These are phyloP conservation scores for Pseudevernia furfuracea DNA, from an alignment of 495 filamentous ascomycete genomes.

Conservation along the genomic window DNA sequence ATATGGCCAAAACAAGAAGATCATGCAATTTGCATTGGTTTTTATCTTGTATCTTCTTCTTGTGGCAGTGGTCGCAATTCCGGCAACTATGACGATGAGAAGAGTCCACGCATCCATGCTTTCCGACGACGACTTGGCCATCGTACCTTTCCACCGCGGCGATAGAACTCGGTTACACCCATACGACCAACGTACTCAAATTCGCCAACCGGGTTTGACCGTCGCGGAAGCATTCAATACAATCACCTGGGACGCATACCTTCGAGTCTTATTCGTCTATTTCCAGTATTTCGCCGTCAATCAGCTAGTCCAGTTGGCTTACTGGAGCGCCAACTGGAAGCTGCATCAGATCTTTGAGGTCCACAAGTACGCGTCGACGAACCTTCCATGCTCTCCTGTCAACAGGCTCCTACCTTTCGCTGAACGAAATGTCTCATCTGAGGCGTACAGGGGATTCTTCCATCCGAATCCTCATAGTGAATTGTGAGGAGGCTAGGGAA, in stretches of 20 bases:
- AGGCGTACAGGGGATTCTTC: background rate
- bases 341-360: constrained; percentile 21
- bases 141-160: constrained; percentile 24
- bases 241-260: constrained; percentile 20
- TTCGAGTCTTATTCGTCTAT: constrained; percentile 18
- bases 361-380: constrained; percentile 14
- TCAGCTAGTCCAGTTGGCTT: constrained; percentile 21
- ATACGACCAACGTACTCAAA: constrained; percentile 6
- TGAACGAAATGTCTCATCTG: background rate
- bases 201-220: constrained; percentile 20
- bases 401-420: constrained; percentile 1
- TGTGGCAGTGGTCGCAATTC: constrained; percentile 16
- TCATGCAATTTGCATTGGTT: constrained; percentile 20
- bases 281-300: constrained; percentile 22
- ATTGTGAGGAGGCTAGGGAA: background rate
- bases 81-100: constrained; percentile 19
- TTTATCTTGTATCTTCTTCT: constrained; percentile 21
- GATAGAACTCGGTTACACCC: constrained; percentile 2
- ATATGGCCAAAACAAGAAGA: constrained; percentile 3
- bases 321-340: constrained; percentile 23
- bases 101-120: constrained; percentile 27
- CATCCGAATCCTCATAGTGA: background rate
- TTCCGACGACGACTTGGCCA: constrained; percentile 23
- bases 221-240: constrained; percentile 21
- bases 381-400: constrained; percentile 19